Base-by-base conservation (phyloP, 2,329 filamentous ascomycete genomes). In the Aspergillus tamarii region DNA sequence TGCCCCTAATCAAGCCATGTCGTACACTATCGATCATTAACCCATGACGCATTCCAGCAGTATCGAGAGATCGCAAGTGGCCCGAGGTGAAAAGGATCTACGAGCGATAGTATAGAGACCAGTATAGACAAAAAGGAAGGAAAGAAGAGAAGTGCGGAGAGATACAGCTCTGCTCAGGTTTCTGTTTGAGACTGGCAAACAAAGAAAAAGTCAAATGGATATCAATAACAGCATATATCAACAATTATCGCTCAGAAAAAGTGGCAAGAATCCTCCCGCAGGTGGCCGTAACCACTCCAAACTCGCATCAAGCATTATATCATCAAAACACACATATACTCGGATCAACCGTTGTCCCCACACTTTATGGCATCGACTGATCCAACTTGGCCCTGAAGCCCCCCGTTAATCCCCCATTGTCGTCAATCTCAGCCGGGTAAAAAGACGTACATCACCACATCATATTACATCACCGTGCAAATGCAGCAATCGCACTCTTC, bases 401-500 rank as follows among this genome's bases (percentile, higher is more conserved):
- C 5, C 6, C 11, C 23, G 7, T 48, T 28, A 48, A 16, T 28
- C 14, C 14, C 19, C 23, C 11, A 48, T 48, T 14, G 23, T 48
- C 11, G 45, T 28, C 26, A 19, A 9, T n/a, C 4, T 50, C 23
- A 4, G 23, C 9, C 14, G 8, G 4, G 45, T 14, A 9, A 28
- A 48, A 4, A 7, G 5, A 28, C 45, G 5, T 48, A 28, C 46
- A 50, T n/a, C n/a, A 46, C 23, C n/a, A 19, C 6, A 26, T 36
- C 4, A 32, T 1, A 11, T 76, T 70, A 80, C 78, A 80, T 80
- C 61, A 80, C 76, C 12, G 72, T 75, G 63, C 78, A 80, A 60
- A 80, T 76, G 57, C 77, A 78, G 60, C 76, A 79, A 63, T 80
- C 78, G 39, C 78, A 80, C 43, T 77, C 77, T 55, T 78, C 77